These are phyloP conservation scores for Lachancea meyersii DNA, from an alignment of 805 yeast genomes.

Conservation along the genomic window DNA sequence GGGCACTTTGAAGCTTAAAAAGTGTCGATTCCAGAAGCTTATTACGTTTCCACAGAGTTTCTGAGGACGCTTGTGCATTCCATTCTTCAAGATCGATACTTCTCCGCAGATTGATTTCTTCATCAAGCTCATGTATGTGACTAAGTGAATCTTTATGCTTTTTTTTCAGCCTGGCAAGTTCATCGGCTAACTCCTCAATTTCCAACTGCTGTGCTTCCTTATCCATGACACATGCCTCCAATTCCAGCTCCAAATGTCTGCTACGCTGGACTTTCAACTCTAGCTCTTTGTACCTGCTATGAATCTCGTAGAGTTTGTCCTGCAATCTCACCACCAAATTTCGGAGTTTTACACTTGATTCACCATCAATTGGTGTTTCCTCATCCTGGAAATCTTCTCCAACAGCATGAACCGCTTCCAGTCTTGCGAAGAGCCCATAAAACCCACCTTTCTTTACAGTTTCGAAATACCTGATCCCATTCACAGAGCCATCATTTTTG, in stretches of 20 bases:
- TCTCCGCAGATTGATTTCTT: slow-evolving; percentile 22
- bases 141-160: slow-evolving; percentile 31
- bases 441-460: slow-evolving; percentile 42
- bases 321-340: slow-evolving; percentile 42
- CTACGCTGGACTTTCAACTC: slow-evolving; percentile 1
- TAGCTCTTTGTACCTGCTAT: slow-evolving; percentile 18
- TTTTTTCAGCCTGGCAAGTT: slow-evolving; percentile 26
- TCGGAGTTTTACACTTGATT: slow-evolving; percentile 13
- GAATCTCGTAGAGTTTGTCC: slow-evolving; percentile 36
- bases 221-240: slow-evolving; percentile 39
- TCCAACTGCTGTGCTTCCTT: slow-evolving; percentile 37
- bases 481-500: slow-evolving; percentile 71
- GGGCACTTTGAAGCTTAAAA: slow-evolving; percentile 15
- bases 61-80: slow-evolving; percentile 7
- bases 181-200: slow-evolving; percentile 28
- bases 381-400: background rate
- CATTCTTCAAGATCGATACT: slow-evolving; percentile 12
- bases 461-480: slow-evolving; percentile 52
- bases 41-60: slow-evolving; percentile 25
- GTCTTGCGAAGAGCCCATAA: slow-evolving; percentile 46
- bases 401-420: slow-evolving; percentile 28
- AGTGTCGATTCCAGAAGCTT: slow-evolving; percentile 40
- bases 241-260: slow-evolving; percentile 22
- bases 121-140: slow-evolving; percentile 33
- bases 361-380: background rate